These are phyloP conservation scores for Phaffomyces thermotolerans DNA, from an alignment of 805 yeast genomes.

Conservation along the genomic window DNA sequence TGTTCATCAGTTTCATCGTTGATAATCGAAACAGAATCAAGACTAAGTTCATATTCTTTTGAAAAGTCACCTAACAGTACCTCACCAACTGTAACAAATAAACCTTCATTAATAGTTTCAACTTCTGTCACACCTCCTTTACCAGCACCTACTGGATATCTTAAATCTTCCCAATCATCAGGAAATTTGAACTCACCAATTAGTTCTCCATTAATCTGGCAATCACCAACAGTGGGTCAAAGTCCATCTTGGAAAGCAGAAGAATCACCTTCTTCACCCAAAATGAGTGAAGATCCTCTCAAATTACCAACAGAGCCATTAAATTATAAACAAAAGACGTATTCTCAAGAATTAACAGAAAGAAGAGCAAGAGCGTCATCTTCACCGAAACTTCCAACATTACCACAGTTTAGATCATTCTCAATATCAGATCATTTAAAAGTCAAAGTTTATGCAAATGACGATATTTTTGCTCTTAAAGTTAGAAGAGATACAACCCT, in stretches of 20 bases:
- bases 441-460: conserved; percentile 18
- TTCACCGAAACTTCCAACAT: neutral
- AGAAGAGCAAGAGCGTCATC: conserved; percentile 6
- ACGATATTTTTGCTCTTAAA: conserved; percentile 23
- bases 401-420: neutral
- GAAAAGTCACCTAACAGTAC: neutral
- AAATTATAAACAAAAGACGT: neutral
- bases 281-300: neutral
- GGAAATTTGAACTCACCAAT: conserved; percentile 3
- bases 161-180: neutral
- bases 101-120: conserved; percentile 15
- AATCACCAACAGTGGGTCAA: conserved; percentile 14
- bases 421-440: conserved; percentile 8
- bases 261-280: conserved; percentile 3
- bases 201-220: conserved; percentile 18
- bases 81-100: neutral
- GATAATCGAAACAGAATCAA: neutral
- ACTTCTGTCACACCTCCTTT: conserved; percentile 22
- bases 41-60: neutral
- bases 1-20: neutral
- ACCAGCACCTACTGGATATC: conserved; percentile 13
- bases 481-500: conserved; percentile 6
- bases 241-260: conserved; percentile 1
- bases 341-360: neutral
- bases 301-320: conserved; percentile 2